Evolutionary conservation across 2,329 filamentous ascomycete genomes (phyloP).

Genomic region (Pyrenophora seminiperda): DNA sequence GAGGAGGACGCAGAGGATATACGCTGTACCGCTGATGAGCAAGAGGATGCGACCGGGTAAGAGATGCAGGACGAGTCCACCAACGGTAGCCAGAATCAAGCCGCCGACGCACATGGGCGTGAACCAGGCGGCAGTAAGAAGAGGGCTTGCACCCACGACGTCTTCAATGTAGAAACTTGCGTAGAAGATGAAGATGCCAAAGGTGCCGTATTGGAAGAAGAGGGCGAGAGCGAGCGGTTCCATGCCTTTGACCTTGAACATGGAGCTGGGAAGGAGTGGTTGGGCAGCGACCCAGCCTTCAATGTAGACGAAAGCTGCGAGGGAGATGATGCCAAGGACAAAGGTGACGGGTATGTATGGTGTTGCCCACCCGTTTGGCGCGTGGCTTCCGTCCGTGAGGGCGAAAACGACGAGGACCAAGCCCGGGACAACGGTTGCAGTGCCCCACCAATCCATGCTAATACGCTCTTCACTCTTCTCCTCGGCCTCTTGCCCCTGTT

Average conservation of each 20-base stretch:
- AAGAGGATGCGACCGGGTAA: slow-evolving; percentile 43
- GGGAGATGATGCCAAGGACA: slow-evolving; percentile 64
- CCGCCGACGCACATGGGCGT: slow-evolving; percentile 46
- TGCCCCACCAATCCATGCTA: slow-evolving; percentile 48
- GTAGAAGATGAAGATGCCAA: slow-evolving; percentile 48
- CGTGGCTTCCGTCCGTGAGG: slow-evolving; percentile 73
- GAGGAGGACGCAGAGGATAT: slow-evolving; percentile 38
- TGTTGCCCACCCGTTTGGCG: slow-evolving; percentile 71
- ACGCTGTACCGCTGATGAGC: slow-evolving; percentile 39
- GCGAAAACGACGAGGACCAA: slow-evolving; percentile 74
- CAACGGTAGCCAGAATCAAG: slow-evolving; percentile 41
- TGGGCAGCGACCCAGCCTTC: slow-evolving; percentile 72
- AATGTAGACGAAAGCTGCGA: slow-evolving; percentile 68
- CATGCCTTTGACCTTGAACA: slow-evolving; percentile 75
- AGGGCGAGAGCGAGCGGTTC: slow-evolving; percentile 41
- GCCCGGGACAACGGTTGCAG: slow-evolving; percentile 52
- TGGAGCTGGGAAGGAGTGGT: slow-evolving; percentile 70
- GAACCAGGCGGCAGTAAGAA: slow-evolving; percentile 45
- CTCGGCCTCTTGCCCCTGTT: slow-evolving; percentile 19
- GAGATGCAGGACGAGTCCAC: slow-evolving; percentile 44
- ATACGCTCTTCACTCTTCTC: slow-evolving; percentile 13
- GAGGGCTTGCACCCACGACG: slow-evolving; percentile 35
- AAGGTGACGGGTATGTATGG: slow-evolving; percentile 73
- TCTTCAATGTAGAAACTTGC: slow-evolving; percentile 46
- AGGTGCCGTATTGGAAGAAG: slow-evolving; percentile 54